phyloP scores from a whole-genome alignment of 2,329 filamentous ascomycete species.

The Aspergillus cejpii region DNA sequence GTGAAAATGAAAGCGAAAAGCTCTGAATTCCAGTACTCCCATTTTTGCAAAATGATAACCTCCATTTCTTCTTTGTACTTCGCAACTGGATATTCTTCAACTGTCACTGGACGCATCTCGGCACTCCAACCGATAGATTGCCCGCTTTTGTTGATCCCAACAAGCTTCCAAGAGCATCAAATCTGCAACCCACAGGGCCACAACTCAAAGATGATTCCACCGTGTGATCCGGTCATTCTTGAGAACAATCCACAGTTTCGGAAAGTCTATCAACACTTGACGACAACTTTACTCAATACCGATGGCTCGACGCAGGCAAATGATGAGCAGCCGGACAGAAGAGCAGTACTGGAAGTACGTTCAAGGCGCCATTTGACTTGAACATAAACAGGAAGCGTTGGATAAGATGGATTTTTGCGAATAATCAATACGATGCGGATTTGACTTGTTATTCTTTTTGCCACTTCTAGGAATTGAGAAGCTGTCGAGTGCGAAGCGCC shows the following conservation, averaged over 20 bases:
- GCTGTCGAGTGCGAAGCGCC: slow-evolving; percentile 27
- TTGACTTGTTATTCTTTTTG: background rate
- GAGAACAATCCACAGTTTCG: slow-evolving; percentile 40
- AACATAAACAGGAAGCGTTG: background rate
- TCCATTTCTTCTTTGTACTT: no score
- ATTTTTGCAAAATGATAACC: no score
- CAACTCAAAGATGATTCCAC: slow-evolving; percentile 39
- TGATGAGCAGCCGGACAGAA: slow-evolving; percentile 26
- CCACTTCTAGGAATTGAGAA: slow-evolving; percentile 30
- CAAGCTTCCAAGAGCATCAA: no score
- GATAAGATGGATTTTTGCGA: background rate
- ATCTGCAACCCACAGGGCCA: no score
- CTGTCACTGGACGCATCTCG: no score
- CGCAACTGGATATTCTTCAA: no score
- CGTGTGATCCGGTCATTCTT: slow-evolving; percentile 36
- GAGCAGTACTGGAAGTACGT: slow-evolving; percentile 31
- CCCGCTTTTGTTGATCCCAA: no score
- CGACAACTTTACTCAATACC: slow-evolving; percentile 31
- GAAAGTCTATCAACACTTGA: slow-evolving; percentile 37
- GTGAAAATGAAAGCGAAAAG: slow-evolving; percentile 29
- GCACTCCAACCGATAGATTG: no score
- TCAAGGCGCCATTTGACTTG: background rate
- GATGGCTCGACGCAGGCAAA: slow-evolving; percentile 38
- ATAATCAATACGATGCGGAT: background rate
- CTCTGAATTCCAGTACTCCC: slow-evolving; percentile 16